Evolutionary conservation across 202 grass and related monocot species (phyloP), one percentile per base, ranked within the genome.

Genomic region (Elaeis oleifera): DNA sequence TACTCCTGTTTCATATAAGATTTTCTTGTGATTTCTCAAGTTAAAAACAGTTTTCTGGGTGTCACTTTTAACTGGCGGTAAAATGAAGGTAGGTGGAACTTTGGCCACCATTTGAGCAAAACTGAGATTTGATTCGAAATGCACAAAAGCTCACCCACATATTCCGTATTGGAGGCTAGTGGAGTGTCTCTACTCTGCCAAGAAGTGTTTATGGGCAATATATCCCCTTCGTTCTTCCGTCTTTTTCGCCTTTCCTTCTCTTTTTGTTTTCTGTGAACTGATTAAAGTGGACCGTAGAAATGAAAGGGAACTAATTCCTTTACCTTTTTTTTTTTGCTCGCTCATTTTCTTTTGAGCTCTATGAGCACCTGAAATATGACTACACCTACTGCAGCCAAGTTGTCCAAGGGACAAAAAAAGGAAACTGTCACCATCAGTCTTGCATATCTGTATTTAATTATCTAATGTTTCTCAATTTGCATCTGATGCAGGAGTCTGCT

Each of bases 401-500:
- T 54, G 39, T 44, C 9, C 60, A 65, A 77, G 63, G 68, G 21
- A 58, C 28, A 25, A 27, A 19, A 44, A 20, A 69, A 64, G 20
- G 61, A 57, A 20, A 56, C 66, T 20, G 25, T 36, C 39, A 67
- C 27, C 18, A 6, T 9, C 59, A 17, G 11, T 13, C 36, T 44
- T 44, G 14, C 48, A n/a, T 49, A 13, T 27, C 15, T 21, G 20
- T 59, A 74, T 75, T 13, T 16, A 32, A 24, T 60, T 5, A 17
- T 56, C 16, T 78, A 69, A 80, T 72, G 70, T 60, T 32, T 23
- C 8, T 44, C 13, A 14, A 14, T 44, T 49, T 79, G 77, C 51
- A 59, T 67, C 51, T 81, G 23, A 16, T 63, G 54, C 75, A 99
- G 94, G 94, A 20, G 94, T 99, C 23, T 99, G 86, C 69, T 84